These are phyloP conservation scores for Shiraia bambusicola DNA, from an alignment of 2,329 filamentous ascomycete species.

Conservation along the genomic window DNA sequence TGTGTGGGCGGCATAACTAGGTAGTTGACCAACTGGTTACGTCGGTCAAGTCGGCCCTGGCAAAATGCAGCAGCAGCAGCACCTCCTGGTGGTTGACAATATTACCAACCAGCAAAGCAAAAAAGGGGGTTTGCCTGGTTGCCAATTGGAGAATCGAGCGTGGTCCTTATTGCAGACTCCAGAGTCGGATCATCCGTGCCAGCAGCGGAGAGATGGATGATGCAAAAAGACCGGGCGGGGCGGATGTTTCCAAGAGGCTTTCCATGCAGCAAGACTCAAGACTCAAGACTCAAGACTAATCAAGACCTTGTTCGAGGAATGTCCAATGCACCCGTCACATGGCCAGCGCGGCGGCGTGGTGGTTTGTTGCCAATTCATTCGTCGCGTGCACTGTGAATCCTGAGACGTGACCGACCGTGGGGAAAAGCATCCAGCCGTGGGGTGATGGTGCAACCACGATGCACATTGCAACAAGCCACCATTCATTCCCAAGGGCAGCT, in stretches of 20 bases:
- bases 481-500: too few species aligned
- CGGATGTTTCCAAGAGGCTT: conserved; percentile 15
- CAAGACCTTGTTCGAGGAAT: too few species aligned
- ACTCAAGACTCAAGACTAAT: too few species aligned
- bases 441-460: conserved; percentile 2
- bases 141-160: too few species aligned
- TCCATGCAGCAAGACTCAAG: conserved; percentile 9
- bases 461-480: not conserved
- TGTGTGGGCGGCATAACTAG: conserved; percentile 43
- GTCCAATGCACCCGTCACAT: conserved; percentile 14
- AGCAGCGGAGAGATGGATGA: not conserved
- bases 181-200: not conserved
- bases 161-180: too few species aligned
- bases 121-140: too few species aligned
- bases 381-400: conserved; percentile 16
- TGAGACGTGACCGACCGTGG: too few species aligned
- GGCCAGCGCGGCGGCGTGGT: conserved; percentile 13
- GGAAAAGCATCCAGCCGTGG: conserved; percentile 14
- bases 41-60: too few species aligned
- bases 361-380: conserved; percentile 19
- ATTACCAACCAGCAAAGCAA: too few species aligned
- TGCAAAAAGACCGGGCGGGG: conserved; percentile 9
- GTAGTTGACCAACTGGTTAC: too few species aligned
- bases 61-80: too few species aligned
- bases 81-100: too few species aligned